Conservation (phyloP, 2,329 filamentous ascomycete genomes). For the Cladobotryum mycophilum region DNA sequence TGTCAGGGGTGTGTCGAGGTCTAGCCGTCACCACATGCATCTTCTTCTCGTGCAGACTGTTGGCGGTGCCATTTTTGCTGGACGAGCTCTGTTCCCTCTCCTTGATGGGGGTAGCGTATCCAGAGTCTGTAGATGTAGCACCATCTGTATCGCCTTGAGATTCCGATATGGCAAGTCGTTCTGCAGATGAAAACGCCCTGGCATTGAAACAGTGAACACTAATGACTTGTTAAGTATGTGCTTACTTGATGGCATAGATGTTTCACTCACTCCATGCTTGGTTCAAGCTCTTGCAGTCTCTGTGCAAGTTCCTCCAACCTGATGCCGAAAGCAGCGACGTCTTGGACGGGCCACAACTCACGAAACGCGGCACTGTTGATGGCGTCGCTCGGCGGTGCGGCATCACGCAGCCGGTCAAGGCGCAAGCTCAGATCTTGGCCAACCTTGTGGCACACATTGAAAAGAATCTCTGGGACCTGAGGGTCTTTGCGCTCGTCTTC, state of each 20-base stretch:
- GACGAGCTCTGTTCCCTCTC: too few relatives aligned
- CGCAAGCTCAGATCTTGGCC: constrained; percentile 20
- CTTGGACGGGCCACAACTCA: constrained; percentile 14
- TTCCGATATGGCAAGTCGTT: too few relatives aligned
- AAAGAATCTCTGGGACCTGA: neutral
- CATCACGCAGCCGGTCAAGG: constrained; percentile 11
- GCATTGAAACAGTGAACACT: too few relatives aligned
- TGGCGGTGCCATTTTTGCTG: neutral
- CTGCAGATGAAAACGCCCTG: too few relatives aligned
- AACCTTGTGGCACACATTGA: constrained; percentile 19
- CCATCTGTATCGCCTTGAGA: too few relatives aligned
- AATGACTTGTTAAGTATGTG: neutral
- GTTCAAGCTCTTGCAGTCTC: constrained; percentile 12
- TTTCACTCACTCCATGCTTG: neutral
- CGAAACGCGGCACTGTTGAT: constrained; percentile 11
- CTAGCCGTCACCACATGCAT: neutral
- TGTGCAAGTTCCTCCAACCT: constrained; percentile 16
- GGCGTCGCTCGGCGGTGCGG: neutral
- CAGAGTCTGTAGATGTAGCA: too few relatives aligned
- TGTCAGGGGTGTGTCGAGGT: constrained; percentile 11
- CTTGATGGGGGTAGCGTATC: too few relatives aligned
- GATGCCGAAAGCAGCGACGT: constrained; percentile 14
- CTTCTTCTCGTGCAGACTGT: neutral
- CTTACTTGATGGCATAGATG: too few relatives aligned
- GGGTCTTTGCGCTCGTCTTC: too few relatives aligned